A percentile compares a stretch with the other conserved stretches of the same genome.
Evolutionary conservation across 2,329 filamentous ascomycete species (phyloP).

Genomic region (Clarireedia sp.): DNA sequence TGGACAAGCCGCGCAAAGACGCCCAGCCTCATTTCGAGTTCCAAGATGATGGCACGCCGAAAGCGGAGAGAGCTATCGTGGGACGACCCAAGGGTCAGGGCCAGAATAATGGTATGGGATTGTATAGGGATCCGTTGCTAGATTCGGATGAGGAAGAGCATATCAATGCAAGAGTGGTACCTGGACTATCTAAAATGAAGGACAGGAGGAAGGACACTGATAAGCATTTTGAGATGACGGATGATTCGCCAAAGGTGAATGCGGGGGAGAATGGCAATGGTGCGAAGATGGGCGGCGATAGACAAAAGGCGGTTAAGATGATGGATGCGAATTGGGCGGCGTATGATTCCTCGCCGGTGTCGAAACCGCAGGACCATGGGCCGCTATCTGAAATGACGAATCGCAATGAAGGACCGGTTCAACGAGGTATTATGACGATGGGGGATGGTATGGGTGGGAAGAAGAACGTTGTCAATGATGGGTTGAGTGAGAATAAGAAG

Average conservation of each 20-base stretch:
- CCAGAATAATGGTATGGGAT: slow-evolving; percentile 58
- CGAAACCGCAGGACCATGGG: slow-evolving; percentile 21
- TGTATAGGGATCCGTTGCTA: slow-evolving; percentile 74
- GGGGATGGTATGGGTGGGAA: slow-evolving; percentile 53
- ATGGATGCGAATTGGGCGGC: slow-evolving; percentile 58
- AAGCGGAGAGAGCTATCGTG: slow-evolving; percentile 39
- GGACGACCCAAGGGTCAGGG: slow-evolving; percentile 45
- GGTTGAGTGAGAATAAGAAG: slow-evolving; percentile 3
- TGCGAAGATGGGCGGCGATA: slow-evolving; percentile 43
- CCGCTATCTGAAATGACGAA: slow-evolving; percentile 14
- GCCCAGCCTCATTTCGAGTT: slow-evolving; percentile 79
- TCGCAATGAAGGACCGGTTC: slow-evolving; percentile 13
- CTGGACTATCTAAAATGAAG: slow-evolving; percentile 58
- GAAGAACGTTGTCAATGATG: slow-evolving; percentile 24
- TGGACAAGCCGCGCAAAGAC: slow-evolving; percentile 66
- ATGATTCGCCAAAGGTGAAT: slow-evolving; percentile 50
- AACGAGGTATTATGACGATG: slow-evolving; percentile 21
- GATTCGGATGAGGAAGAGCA: slow-evolving; percentile 25
- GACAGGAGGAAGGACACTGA: slow-evolving; percentile 71
- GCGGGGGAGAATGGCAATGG: slow-evolving; percentile 30
- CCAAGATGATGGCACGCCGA: slow-evolving; percentile 61
- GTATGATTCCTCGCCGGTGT: slow-evolving; percentile 47
- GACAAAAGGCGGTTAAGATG: slow-evolving; percentile 63
- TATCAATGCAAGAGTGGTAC: slow-evolving; percentile 35
- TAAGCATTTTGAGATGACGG: slow-evolving; percentile 67